Base-by-base conservation (phyloP, 495 filamentous ascomycete species). In the Xanthoparmelia taractica region DNA sequence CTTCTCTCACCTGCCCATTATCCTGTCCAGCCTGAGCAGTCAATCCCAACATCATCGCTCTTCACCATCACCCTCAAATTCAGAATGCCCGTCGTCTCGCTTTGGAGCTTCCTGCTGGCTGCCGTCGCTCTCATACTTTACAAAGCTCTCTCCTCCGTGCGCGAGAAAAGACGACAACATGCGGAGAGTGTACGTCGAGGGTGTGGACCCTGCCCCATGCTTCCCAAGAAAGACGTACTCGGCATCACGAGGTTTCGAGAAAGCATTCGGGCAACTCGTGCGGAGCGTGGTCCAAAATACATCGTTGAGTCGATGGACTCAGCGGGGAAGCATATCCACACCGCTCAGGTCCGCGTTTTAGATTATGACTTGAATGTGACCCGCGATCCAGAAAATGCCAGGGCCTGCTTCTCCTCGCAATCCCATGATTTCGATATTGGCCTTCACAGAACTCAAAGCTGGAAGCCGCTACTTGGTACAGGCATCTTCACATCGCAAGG, bases 401-500 rank as follows among this genome's bases (percentile, higher is more conserved):
- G 81, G 67, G 79, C 82, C 33, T 64, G 84, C 13, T 73, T 84
- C 38, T 79, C 82, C 8, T 80, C 77, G 10, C 76, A 85, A 63
- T 84, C 84, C 67, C 72, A 79, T 59, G 78, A 82, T 61, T 82
- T 82, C 60, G 73, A 73, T 57, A 72, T 80, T 36, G 76, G 76
- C 13, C 43, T 63, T n/a, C 48, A 63, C 45, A 73, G 79, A 33
- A 72, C 66, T 47, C 55, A 68, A 45, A 70, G 68, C 25, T 65
- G 79, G 60, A 69, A 75, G 59, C 71, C 75, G 25, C 60, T 82
- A 33, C 65, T 82, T 13, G 79, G 80, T 15, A 69, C 67, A 41
- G 79, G 80, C 50, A 80, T 82, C 56, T 81, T 82, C 73, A 77
- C 77, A 10, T 71, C 76, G 31, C 75, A 81, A 61, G 80, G 79